Base-by-base conservation (phyloP, 2,329 filamentous ascomycete species). In the Fusarium oligoseptatum region DNA sequence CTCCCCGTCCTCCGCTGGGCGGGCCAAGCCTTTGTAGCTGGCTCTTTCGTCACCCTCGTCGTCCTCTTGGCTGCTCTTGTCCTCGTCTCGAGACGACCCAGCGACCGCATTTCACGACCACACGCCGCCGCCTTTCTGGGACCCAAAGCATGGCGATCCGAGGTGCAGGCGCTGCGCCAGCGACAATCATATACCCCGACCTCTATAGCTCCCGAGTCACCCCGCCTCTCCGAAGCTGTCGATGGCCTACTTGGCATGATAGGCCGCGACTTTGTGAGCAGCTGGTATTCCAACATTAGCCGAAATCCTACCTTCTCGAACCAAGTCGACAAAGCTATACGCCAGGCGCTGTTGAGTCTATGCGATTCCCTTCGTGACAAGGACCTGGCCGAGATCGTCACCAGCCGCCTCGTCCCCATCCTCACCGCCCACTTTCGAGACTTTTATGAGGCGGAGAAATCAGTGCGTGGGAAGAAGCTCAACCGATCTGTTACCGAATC, bases 401-500 rank as follows among this genome's bases (percentile, higher is more conserved):
- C 96, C 20, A 94, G 93, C 71, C 92, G 93, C 41, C 88, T 98
- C 56, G 92, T 98, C 43, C 97, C 97, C 14, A 91, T 98, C 68
- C 82, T 99, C 75, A 98, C 96, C 34, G 88, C 91, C 11, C 97
- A 99, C 83, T 91, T 99, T 78, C 94, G 91, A 75, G 94, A 98
- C 76, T 98, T 98, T 77, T 94, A 95, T 82, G 92, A 97, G 74
- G 97, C 97, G 1, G 97, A 99, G 85, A 90, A 93, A 67, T 89
- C 91, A 10, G 94, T 99, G 12, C 90, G 96, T 64, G 97, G 97
- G 14, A 93, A 92, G 81, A 94, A 97, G 82, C 86, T 98, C 66
- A 97, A 95, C 77, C 91, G 94, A 62, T 95, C 93, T 74, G 92
- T 99, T 65, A 98, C 97, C 3, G 97, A 99, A 84, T 97, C 95